phyloP scores from a whole-genome alignment of 192 early-diverging fungal species.

The Paraglomus occultum region DNA sequence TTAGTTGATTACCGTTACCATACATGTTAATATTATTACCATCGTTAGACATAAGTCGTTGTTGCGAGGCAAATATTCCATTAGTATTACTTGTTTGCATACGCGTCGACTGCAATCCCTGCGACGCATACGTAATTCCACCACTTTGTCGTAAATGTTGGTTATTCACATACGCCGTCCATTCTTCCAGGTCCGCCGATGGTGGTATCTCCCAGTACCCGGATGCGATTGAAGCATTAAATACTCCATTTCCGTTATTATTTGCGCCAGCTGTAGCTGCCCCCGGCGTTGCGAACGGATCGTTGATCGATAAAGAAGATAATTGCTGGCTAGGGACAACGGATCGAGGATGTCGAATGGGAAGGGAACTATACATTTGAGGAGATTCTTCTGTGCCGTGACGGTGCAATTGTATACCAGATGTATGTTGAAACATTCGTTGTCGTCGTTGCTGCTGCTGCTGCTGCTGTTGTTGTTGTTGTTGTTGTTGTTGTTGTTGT shows the following conservation, averaged over 20 bases:
- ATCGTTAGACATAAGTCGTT: background rate
- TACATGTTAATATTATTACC: slow-evolving; percentile 24
- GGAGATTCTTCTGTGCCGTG: slow-evolving; percentile 10
- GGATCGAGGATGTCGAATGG: slow-evolving; percentile 3
- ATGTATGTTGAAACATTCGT: background rate
- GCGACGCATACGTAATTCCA: background rate
- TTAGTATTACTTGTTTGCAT: background rate
- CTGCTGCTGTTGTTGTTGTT: background rate
- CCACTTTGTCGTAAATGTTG: slow-evolving; percentile 8
- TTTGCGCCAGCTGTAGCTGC: background rate
- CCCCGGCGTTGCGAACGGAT: slow-evolving; percentile 12
- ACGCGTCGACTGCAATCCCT: background rate
- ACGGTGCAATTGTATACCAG: background rate
- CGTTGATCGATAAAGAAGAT: background rate
- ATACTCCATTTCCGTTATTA: background rate
- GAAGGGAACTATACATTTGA: slow-evolving; percentile 25
- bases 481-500: background rate
- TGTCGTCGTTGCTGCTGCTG: background rate
- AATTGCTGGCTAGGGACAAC: background rate
- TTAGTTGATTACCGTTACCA: slow-evolving; percentile 5
- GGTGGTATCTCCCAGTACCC: slow-evolving; percentile 15
- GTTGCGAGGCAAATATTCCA: background rate
- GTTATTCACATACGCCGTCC: slow-evolving; percentile 9
- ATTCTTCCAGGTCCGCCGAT: slow-evolving; percentile 14
- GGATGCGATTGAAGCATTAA: background rate